These are phyloP conservation scores for Fomitopsis palustris DNA, from an alignment of 1,284 basidiomycete species.

Conservation along the genomic window DNA sequence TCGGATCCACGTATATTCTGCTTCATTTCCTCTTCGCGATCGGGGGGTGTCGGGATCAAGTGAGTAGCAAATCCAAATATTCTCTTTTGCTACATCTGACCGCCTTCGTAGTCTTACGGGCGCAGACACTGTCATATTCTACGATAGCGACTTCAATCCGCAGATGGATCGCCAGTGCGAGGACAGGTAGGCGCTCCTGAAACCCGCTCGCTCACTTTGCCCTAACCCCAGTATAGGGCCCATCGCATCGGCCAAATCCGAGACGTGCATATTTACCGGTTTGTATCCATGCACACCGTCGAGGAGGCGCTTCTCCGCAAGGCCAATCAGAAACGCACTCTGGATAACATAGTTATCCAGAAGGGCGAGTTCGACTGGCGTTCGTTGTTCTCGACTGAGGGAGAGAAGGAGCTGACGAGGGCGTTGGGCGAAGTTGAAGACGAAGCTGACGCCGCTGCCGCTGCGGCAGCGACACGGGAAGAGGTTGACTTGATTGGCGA, in stretches of 20 bases:
- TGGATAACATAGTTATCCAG: constrained; percentile 93
- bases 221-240: constrained; percentile 45
- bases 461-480: constrained; percentile 75
- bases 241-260: constrained; percentile 96
- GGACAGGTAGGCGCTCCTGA: constrained; percentile 62
- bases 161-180: constrained; percentile 98
- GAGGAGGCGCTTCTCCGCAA: constrained; percentile 97
- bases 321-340: constrained; percentile 91
- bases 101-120: constrained; percentile 70
- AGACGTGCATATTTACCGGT: constrained; percentile 96
- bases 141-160: constrained; percentile 97
- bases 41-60: constrained; percentile 97
- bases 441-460: constrained; percentile 80
- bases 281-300: constrained; percentile 90
- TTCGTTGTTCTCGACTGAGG: constrained; percentile 63
- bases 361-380: constrained; percentile 96
- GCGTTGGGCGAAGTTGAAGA: constrained; percentile 89
- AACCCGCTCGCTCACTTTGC: not conserved
- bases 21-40: constrained; percentile 92
- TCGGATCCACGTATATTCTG: constrained; percentile 87
- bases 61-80: constrained; percentile 33
- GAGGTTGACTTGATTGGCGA: constrained; percentile 67
- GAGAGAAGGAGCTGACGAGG: constrained; percentile 46
- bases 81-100: constrained; percentile 1
- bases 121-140: constrained; percentile 96